phyloP scores from a whole-genome alignment of 2,329 filamentous ascomycete genomes.

The Tolypocladium cylindrosporum region DNA sequence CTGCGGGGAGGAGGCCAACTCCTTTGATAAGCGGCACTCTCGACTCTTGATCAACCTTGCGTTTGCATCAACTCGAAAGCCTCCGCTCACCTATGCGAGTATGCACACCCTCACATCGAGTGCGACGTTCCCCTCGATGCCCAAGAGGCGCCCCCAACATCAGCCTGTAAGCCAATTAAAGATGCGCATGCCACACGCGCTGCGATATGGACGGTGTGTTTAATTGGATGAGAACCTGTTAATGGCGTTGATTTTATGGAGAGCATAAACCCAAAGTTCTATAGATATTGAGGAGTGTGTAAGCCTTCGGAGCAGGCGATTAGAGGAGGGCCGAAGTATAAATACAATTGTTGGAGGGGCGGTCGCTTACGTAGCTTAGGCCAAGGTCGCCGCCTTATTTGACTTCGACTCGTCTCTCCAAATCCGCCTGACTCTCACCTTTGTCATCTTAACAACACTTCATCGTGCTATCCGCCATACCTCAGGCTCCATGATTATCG shows the following conservation, averaged over 20 bases:
- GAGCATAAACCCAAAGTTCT: too few relatives aligned
- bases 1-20: too few relatives aligned
- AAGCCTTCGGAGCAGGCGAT: too few relatives aligned
- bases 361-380: too few relatives aligned
- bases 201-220: neutral
- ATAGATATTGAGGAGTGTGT: too few relatives aligned
- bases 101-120: neutral
- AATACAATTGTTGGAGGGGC: too few relatives aligned
- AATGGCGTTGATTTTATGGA: neutral
- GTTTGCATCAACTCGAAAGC: neutral
- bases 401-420: neutral
- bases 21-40: too few relatives aligned
- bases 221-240: neutral
- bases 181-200: neutral
- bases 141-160: neutral
- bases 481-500: neutral
- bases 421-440: neutral
- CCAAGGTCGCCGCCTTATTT: neutral
- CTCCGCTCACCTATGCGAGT: neutral
- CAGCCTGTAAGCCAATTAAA: neutral
- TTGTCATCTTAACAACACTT: neutral
- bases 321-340: too few relatives aligned
- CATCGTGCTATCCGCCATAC: neutral
- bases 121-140: neutral
- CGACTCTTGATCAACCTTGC: too few relatives aligned